These are phyloP conservation scores for Fusarium concolor DNA, from an alignment of 2,329 filamentous ascomycete genomes.

Conservation along the genomic window DNA sequence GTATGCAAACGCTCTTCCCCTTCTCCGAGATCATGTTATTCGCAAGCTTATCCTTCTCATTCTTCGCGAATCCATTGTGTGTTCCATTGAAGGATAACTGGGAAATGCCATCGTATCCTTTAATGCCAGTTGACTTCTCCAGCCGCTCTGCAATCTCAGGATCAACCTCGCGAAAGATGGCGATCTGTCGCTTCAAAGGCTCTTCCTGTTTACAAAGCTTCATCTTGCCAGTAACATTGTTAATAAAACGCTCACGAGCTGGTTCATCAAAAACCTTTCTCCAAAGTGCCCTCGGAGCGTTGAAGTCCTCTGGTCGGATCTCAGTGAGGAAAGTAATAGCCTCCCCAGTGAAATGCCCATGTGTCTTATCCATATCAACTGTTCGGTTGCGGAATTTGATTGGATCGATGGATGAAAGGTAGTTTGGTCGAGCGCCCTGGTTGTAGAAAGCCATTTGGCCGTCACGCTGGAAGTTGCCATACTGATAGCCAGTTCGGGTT, in stretches of 20 bases:
- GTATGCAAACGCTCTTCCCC: background rate
- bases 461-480: conserved; percentile 32
- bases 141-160: conserved; percentile 67
- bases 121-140: conserved; percentile 69
- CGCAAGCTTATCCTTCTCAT: conserved; percentile 9
- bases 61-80: conserved; percentile 16
- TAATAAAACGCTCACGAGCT: conserved; percentile 60
- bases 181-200: conserved; percentile 72
- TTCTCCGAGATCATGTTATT: conserved; percentile 15
- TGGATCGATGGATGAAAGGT: conserved; percentile 26
- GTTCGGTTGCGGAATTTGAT: conserved; percentile 26
- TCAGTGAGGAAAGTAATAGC: conserved; percentile 32
- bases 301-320: conserved; percentile 34
- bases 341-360: conserved; percentile 28
- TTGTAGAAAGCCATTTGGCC: conserved; percentile 36
- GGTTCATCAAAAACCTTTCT: conserved; percentile 16
- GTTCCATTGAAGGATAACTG: conserved; percentile 17
- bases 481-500: background rate
- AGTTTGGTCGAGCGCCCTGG: conserved; percentile 33
- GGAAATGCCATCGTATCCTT: conserved; percentile 27
- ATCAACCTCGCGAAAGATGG: conserved; percentile 72
- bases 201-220: conserved; percentile 66
- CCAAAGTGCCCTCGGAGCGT: conserved; percentile 19
- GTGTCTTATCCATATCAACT: conserved; percentile 27
- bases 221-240: conserved; percentile 72